A percentile compares a stretch with the other conserved stretches of the same genome.
phyloP scores from a whole-genome alignment of 345 rosid species.

The Leavenworthia alabamica region DNA sequence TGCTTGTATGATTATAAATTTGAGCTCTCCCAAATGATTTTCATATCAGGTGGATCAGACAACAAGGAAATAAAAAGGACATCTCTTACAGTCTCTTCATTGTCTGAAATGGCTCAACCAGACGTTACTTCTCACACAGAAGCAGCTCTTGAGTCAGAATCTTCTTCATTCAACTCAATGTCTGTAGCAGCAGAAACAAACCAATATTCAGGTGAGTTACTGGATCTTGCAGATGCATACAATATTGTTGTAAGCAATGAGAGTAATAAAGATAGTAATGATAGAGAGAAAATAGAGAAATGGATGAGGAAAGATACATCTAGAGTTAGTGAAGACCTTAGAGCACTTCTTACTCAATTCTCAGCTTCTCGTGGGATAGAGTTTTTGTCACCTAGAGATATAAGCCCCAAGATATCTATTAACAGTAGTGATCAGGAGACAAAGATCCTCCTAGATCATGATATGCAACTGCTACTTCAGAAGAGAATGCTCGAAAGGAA shows the following conservation, averaged over 20 bases:
- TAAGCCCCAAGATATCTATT: constrained; percentile 51
- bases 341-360: constrained; percentile 59
- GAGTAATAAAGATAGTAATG: constrained; percentile 46
- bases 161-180: constrained; percentile 31
- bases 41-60: constrained; percentile 35
- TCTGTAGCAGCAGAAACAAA: constrained; percentile 37
- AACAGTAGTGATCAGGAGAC: constrained; percentile 39
- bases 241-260: no score
- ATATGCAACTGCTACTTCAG: constrained; percentile 55
- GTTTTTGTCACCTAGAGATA: constrained; percentile 38
- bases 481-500: constrained; percentile 77
- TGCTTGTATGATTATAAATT: neutral
- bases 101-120: constrained; percentile 23
- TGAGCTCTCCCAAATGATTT: neutral
- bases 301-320: constrained; percentile 70
- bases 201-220: constrained; percentile 30
- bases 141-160: constrained; percentile 21
- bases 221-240: constrained; percentile 85
- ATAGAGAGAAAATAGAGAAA: constrained; percentile 44
- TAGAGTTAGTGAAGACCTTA: constrained; percentile 63
- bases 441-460: constrained; percentile 35
- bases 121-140: neutral
- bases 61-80: constrained; percentile 32
- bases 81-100: constrained; percentile 32
- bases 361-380: constrained; percentile 68